Evolutionary conservation across 2,329 filamentous ascomycete species (phyloP).

Genomic region (Atkinsonella texensis): DNA sequence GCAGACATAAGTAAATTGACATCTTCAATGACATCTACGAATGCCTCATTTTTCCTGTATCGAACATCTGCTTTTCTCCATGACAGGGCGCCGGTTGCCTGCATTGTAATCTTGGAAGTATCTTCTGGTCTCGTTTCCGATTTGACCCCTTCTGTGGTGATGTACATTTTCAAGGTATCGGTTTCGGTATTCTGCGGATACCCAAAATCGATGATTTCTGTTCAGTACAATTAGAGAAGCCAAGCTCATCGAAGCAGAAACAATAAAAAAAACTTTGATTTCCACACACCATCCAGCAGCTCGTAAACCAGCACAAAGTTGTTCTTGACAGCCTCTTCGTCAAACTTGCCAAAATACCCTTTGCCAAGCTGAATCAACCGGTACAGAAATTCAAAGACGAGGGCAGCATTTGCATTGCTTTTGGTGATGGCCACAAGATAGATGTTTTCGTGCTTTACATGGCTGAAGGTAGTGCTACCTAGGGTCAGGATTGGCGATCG

Average conservation of each 20-base stretch:
- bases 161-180: conserved; percentile 99
- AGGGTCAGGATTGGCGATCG: conserved; percentile 95
- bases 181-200: conserved; percentile 99
- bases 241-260: neutral
- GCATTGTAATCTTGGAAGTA: conserved; percentile 97
- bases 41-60: conserved; percentile 98
- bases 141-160: conserved; percentile 97
- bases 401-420: conserved; percentile 95
- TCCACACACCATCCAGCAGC: conserved; percentile 66
- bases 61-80: conserved; percentile 97
- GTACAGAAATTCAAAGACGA: conserved; percentile 97
- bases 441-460: conserved; percentile 99
- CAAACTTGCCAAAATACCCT: conserved; percentile 97
- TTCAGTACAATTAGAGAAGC: neutral
- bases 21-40: conserved; percentile 98
- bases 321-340: conserved; percentile 99
- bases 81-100: conserved; percentile 90
- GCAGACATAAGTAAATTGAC: conserved; percentile 99
- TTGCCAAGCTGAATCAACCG: conserved; percentile 79
- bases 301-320: conserved; percentile 99
- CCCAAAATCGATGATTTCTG: conserved; percentile 96
- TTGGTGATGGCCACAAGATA: conserved; percentile 96
- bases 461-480: conserved; percentile 95
- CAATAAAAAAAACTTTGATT: neutral
- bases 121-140: conserved; percentile 78